Conservation (phyloP, 257 asterid species). For the Nicotiana noctiflora region DNA sequence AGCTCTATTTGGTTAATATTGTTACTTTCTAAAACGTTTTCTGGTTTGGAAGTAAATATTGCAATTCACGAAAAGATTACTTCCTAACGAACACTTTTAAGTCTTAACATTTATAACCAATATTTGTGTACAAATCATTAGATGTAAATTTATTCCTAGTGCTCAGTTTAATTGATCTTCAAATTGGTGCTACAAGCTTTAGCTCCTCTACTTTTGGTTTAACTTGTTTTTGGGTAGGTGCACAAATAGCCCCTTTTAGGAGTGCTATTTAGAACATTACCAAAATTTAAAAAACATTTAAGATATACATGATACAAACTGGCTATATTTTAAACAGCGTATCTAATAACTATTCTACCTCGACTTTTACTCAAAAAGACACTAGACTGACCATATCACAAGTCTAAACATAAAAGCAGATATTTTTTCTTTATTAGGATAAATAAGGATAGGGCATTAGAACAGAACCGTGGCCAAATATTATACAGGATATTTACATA, state of each 20-base stretch:
- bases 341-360: no score
- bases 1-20: neutral
- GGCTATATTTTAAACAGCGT: no score
- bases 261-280: no score
- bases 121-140: neutral
- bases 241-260: no score
- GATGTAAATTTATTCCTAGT: neutral
- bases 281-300: no score
- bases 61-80: neutral
- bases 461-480: neutral
- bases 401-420: neutral
- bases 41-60: neutral
- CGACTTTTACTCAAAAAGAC: no score
- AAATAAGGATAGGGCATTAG: neutral
- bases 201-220: neutral
- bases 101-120: neutral
- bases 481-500: conserved; percentile 8
- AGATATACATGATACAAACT: no score
- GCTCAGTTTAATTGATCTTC: neutral
- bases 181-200: neutral
- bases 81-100: neutral
- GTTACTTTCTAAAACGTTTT: no score
- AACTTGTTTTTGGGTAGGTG: no score
- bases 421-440: neutral
- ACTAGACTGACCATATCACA: no score